Evolutionary conservation across 495 filamentous ascomycete species (phyloP).

Genomic region (Podospora anserina): DNA sequence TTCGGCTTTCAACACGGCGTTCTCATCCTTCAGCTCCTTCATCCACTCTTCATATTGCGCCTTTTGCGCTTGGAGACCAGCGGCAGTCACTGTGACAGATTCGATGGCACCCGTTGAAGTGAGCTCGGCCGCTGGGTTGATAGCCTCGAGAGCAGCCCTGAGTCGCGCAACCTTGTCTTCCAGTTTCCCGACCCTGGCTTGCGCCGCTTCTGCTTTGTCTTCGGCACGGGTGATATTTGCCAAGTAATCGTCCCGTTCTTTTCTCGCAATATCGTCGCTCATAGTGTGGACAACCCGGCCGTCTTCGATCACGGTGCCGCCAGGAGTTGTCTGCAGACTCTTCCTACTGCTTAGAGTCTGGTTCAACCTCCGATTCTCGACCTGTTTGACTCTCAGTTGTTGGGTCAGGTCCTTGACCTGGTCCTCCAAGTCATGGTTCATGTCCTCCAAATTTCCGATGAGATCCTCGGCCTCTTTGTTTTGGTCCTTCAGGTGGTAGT

Average conservation of each 20-base stretch:
- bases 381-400: neutral
- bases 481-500: too few relatives aligned
- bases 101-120: neutral
- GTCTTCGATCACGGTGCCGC: neutral
- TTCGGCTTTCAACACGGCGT: neutral
- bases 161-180: neutral
- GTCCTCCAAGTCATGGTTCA: neutral
- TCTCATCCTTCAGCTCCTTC: neutral
- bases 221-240: neutral
- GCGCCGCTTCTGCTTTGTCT: neutral
- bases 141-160: neutral
- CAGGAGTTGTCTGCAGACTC: neutral
- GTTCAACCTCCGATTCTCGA: neutral
- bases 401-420: neutral
- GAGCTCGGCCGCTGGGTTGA: neutral
- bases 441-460: neutral
- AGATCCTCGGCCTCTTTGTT: too few relatives aligned
- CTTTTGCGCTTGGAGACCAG: neutral
- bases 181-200: neutral
- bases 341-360: neutral
- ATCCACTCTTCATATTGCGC: neutral
- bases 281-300: neutral
- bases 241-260: neutral
- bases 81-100: neutral
- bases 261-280: neutral